A percentile compares a stretch with the other conserved stretches of the same genome.
These are phyloP conservation scores for Dendrobium nobile DNA, from an alignment of 106 monocot genomes.

Conservation along the genomic window DNA sequence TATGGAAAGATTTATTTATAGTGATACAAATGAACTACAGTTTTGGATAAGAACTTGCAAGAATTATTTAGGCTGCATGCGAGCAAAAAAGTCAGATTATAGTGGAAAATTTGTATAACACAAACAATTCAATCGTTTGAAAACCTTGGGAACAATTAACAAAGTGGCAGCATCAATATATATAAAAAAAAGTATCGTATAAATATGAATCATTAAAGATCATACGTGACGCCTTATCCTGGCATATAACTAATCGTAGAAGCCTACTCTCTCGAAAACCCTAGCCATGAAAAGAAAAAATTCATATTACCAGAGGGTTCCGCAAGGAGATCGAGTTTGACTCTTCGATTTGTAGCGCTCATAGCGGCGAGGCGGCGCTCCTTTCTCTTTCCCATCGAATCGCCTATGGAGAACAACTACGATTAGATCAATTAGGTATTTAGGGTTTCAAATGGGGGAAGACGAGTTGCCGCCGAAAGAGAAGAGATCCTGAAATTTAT, in stretches of 20 bases:
- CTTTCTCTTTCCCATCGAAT: slow-evolving; percentile 86
- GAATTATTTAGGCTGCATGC: no score
- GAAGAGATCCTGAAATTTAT: neutral
- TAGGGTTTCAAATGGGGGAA: neutral
- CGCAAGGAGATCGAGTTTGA: slow-evolving; percentile 89
- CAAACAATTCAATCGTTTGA: no score
- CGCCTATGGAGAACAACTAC: neutral
- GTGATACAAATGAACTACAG: no score
- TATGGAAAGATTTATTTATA: no score
- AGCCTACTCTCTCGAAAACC: neutral
- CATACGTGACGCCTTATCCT: neutral
- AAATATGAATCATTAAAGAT: neutral
- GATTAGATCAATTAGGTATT: neutral
- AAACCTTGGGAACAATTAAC: no score
- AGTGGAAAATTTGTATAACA: no score
- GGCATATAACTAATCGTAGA: neutral
- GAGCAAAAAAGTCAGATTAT: no score
- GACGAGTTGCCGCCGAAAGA: neutral
- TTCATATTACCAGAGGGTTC: slow-evolving; percentile 73
- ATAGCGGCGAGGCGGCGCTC: slow-evolving; percentile 89
- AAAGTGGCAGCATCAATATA: no score
- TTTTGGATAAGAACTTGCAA: no score
- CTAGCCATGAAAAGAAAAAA: neutral
- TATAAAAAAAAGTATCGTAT: neutral
- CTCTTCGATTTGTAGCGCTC: slow-evolving; percentile 58